Base-by-base conservation (phyloP, 495 filamentous ascomycete species). In the Pseudomonodictys pantanalensis region DNA sequence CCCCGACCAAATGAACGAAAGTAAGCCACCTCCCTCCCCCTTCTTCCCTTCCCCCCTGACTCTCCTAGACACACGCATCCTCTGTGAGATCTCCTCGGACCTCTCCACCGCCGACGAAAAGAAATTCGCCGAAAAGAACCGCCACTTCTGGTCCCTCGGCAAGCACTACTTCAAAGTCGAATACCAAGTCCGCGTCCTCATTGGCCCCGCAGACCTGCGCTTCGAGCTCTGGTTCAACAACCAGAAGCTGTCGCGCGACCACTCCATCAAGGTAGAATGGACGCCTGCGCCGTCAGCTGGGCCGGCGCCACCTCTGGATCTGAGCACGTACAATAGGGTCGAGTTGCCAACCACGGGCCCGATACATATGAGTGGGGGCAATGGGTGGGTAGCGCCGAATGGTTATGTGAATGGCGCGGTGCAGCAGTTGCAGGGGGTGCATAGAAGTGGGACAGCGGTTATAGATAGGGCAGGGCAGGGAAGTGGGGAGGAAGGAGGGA, bases 221-320 rank as follows among this genome's bases (percentile, higher is more conserved):
- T 73, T 73, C 53, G 71, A 73, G 53, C 69, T 74, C 15, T 74
- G 72, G 69, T 74, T 74, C 53, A 58, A 72, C 53, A 67, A 65
- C 43, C 64, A 71, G 51, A 72, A 72, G 52, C 51, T 74, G 10
- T 70, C 57, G 53, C 66, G 69, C 28, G 73, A 76, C 43, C 56
- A 72, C 22, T 61, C 71, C 0, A 76, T 77, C 57, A 67, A 68
- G 24, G 71, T 77, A 3, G 74, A 77, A 26, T 77, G 74, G 74
- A 23, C 50, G 7, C 62, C 62, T 2, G 29, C 39, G 17, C 35
- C 62, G 15, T 11, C 50, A 3, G 39, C 62, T 22, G 32, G 32
- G 11, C 56, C 52, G 3, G 51, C 30, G 8, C 59, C 59, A 43
- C 24, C 43, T 22, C 4, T 38, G 15, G 46, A 51, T 29, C 23